These are phyloP conservation scores for Mediolabrus comicus DNA, from an alignment of 108 stramenopile genomes.

Conservation along the genomic window DNA sequence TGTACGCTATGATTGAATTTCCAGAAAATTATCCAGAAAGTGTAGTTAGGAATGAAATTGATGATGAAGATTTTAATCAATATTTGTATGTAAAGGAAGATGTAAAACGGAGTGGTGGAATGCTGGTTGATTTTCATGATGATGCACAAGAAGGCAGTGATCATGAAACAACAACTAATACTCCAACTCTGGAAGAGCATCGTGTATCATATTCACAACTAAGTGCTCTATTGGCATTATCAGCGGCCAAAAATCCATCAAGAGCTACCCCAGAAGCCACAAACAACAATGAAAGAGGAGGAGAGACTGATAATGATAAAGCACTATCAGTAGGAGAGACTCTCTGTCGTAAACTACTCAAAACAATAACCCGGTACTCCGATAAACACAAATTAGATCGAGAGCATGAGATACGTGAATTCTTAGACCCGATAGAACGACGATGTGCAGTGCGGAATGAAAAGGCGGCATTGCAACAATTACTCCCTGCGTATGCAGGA, in stretches of 20 bases:
- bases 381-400: slow-evolving; percentile 48
- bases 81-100: slow-evolving; percentile 49
- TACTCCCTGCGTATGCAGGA: slow-evolving; percentile 39
- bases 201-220: slow-evolving; percentile 61
- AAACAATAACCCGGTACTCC: slow-evolving; percentile 48
- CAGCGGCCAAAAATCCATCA: slow-evolving; percentile 55
- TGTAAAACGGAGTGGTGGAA: neutral
- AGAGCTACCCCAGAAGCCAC: slow-evolving; percentile 13
- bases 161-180: neutral
- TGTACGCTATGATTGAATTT: slow-evolving; percentile 51
- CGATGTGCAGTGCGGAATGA: slow-evolving; percentile 34
- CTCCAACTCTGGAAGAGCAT: too few relatives aligned
- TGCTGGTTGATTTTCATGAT: neutral
- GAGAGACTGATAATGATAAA: neutral
- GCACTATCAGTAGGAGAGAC: slow-evolving; percentile 25
- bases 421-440: slow-evolving; percentile 43
- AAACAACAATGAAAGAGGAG: neutral
- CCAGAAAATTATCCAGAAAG: slow-evolving; percentile 52
- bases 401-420: slow-evolving; percentile 45
- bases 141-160: neutral
- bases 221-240: slow-evolving; percentile 52
- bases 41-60: slow-evolving; percentile 48
- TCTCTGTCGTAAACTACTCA: slow-evolving; percentile 47
- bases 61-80: slow-evolving; percentile 54
- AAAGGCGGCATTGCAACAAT: slow-evolving; percentile 28